phyloP scores from a whole-genome alignment of 192 early-diverging fungal species.

The Endogone sp. region DNA sequence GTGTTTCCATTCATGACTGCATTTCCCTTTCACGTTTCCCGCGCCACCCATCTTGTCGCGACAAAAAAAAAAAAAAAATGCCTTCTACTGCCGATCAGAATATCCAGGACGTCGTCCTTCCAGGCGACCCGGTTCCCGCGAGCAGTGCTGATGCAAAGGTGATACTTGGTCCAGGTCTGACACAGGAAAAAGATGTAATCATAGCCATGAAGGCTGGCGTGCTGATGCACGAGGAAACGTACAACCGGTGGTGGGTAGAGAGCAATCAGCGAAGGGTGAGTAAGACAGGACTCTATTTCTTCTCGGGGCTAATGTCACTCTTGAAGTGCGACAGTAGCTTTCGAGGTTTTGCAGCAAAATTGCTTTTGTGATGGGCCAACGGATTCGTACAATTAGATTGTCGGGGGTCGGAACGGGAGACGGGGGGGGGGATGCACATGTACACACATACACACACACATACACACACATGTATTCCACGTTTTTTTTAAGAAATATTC shows the following conservation, averaged over 20 bases:
- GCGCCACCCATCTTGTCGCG: too few relatives aligned
- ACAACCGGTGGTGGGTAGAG: slow-evolving; percentile 76
- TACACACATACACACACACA: neutral
- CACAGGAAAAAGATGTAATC: slow-evolving; percentile 57
- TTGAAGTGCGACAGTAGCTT: too few relatives aligned
- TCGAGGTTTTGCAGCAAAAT: too few relatives aligned
- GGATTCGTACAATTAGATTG: neutral
- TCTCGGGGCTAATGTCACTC: slow-evolving; percentile 1
- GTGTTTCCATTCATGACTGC: too few relatives aligned
- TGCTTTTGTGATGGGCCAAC: too few relatives aligned
- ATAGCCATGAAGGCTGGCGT: slow-evolving; percentile 73
- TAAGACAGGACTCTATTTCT: slow-evolving; percentile 4
- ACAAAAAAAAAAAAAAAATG: too few relatives aligned
- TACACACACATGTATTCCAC: neutral
- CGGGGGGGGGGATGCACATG: neutral
- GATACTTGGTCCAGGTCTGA: slow-evolving; percentile 82
- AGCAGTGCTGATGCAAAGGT: slow-evolving; percentile 30
- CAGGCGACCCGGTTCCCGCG: slow-evolving; percentile 45
- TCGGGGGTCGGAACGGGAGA: neutral
- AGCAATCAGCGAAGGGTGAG: slow-evolving; percentile 73
- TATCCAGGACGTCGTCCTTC: slow-evolving; percentile 39
- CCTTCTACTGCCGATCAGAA: neutral
- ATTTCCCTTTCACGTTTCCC: too few relatives aligned
- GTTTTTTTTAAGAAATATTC: slow-evolving; percentile 5
- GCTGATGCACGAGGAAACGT: slow-evolving; percentile 46